Evolutionary conservation across 2,329 filamentous ascomycete species (phyloP), one percentile per base, ranked within the genome.

Genomic region (Chaetomium olivaceum): DNA sequence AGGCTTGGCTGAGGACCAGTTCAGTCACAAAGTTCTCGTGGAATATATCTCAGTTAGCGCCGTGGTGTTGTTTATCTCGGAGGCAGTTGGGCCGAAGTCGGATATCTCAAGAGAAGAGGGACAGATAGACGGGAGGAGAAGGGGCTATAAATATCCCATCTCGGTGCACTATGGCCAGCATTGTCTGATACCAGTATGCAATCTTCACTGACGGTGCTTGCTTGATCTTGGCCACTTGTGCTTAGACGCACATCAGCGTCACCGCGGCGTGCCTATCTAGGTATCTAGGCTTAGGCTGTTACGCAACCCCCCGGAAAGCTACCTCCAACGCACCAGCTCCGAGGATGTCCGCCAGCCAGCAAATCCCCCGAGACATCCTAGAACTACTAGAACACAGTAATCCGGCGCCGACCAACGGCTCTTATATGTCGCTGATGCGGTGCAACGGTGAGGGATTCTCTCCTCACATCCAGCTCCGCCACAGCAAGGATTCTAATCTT

Each of bases 381-480:
- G 23, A n/a, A 2, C 19, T 58, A 23, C 2, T 58, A 14, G 14
- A 46, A 29, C 12, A 58, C 16, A n/a, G 36, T 4, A 31, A 21
- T 23, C 14, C 25, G 12, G 14, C 21, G 12, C 56, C 36, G 4
- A 31, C 56, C 12, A 46, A n/a, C 4, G 56, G 56, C 25, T 12
- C 56, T 27, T 58, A n/a, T 36, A 58, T 23, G 9, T 46, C 56
- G 21, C 56, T 58, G 14, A 27, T 58, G 56, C 56, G 56, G 36
- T 58, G 36, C 25, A 58, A 58, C 36, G 56, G 56, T 58, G 39
- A 46, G 36, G 33, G 4, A 14, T 46, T 19, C 39, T 19, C 39
- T 19, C 39, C 16, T 14, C 39, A 2, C 21, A 2, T 4, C 50
- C 50, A 27, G 21, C 50, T 16, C 50, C 12, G 50, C 21, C 23